Percentiles rank a stretch among this genome's conserved stretches.
phyloP scores from a whole-genome alignment of 2,329 filamentous ascomycete genomes.

The Nothopassalora personata region DNA sequence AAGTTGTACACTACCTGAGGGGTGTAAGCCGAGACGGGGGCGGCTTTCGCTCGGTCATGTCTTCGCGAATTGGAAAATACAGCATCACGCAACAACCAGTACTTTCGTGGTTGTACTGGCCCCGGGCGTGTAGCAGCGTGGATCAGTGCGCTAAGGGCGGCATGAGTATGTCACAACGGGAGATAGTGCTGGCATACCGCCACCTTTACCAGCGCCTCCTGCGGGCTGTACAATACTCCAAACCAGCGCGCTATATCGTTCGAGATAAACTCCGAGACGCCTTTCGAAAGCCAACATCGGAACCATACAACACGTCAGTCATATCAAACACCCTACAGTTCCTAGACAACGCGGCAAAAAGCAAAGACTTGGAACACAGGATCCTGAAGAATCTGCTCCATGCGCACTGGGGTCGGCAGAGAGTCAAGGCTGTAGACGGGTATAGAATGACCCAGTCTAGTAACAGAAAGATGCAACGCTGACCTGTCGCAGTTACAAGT shows the following conservation, averaged over 20 bases:
- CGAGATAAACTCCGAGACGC: constrained; percentile 51
- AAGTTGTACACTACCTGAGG: background rate
- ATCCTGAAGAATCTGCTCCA: constrained; percentile 64
- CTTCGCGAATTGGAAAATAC: background rate
- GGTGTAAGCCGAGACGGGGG: background rate
- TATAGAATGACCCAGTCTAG: background rate
- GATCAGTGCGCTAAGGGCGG: background rate
- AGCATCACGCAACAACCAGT: too few species aligned
- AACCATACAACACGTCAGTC: constrained; percentile 46
- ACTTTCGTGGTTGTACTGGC: background rate
- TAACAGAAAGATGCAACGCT: background rate
- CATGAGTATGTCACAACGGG: constrained; percentile 11
- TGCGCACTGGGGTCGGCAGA: constrained; percentile 42
- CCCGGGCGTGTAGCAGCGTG: background rate
- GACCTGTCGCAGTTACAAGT: constrained; percentile 2
- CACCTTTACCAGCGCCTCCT: constrained; percentile 61
- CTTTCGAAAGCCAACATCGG: constrained; percentile 49
- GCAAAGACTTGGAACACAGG: constrained; percentile 64
- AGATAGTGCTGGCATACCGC: constrained; percentile 50
- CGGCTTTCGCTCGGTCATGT: background rate
- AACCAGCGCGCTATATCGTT: constrained; percentile 59
- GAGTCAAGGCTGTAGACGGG: background rate
- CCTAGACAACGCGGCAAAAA: constrained; percentile 57
- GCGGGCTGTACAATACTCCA: constrained; percentile 66
- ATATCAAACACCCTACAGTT: constrained; percentile 66